Base-by-base conservation (phyloP, 805 yeast genomes). In the Kodamaea jinghongensis region DNA sequence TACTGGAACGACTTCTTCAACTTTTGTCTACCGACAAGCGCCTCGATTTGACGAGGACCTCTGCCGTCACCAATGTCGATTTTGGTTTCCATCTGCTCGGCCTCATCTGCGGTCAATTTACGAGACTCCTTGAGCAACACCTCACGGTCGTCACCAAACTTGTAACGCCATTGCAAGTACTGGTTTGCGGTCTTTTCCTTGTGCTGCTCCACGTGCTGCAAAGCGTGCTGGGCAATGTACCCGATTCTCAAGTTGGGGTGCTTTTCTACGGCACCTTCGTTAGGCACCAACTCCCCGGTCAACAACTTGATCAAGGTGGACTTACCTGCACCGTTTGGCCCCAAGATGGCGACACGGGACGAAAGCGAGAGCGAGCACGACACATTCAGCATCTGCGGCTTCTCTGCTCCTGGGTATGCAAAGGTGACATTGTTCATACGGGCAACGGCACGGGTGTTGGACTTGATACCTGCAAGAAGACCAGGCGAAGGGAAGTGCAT, bases 401-500 rank as follows among this genome's bases (percentile, higher is more conserved):
- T 86, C 13, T 78, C 65, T 17, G 89, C 86, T 42, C 96, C 95
- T 17, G 98, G 97, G 60, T 93, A 91, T 29, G 86, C 56, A 65
- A 88, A 93, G 1, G 95, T 82, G 15, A 90, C 96, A 61, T 86
- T 73, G 23, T 82, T 57, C 83, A 93, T 76, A 50, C 91, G 78
- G 7, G 95, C 95, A 58, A 91, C 96, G 42, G 98, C 86, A 61
- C 96, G 81, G 4, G 98, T 89, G 61, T 78, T 86, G 28, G 97
- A 89, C 64, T 90, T 86, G 38, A 91, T 97, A 65, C 99, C 99
- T n/a, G 96, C 83, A 54, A 93, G 73, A 49, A 93, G 84, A 54
- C 99, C 99, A 44, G 98, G 97, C 7, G 96, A 91, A 52, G 99
- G 99, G 86, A 91, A 93, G 17, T 88, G 88, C 97, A 91, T 91